Evolutionary conservation across 306 rosid species (phyloP), one percentile per base, ranked within the genome.

Genomic region (Dalbergia oliveri): DNA sequence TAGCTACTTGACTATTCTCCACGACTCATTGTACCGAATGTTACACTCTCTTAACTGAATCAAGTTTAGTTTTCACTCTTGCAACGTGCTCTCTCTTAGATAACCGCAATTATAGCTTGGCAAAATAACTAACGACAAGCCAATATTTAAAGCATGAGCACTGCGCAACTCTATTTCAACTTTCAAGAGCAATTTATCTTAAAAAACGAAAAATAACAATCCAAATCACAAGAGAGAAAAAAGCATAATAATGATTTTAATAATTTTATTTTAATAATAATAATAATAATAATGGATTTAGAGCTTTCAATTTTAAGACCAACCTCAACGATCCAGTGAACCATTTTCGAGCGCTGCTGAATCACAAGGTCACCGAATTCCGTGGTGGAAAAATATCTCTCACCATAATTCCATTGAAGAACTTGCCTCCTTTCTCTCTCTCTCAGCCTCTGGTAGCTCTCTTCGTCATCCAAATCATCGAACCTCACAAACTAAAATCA

Each of bases 271-370:
- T 10, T 54, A 13, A 15, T 11, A 3, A n/a, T n/a, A n/a, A 5
- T 47, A 34, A 19, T 35, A 16, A 15, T 54, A 13, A 15, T 56
- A 41, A 41, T 58, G 21, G 51, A 9, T 21, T 54, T 6, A 47
- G 10, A 8, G 45, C 5, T 37, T 51, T 66, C 37, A 39, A 49
- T 14, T 70, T 15, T 33, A 47, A 47, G 67, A 88, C 72, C 81
- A 49, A 92, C 91, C 91, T 91, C 93, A 85, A 89, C 69, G 19
- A 95, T 93, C 99, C 99, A 95, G 50, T 85, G 90, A 82, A 91
- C 76, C 92, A 91, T 93, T 37, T 81, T 79, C 26, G 82, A 83
- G 72, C 99, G 90, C 84, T 87, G 90, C 65, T 88, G 90, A 74
- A 89, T 88, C 69, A 93, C 86, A 8, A 89, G 88, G 58, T 85